Evolutionary conservation across 2,329 filamentous ascomycete species (phyloP), one percentile per base, ranked within the genome.

Genomic region (Neofusicoccum kwambonambiense): DNA sequence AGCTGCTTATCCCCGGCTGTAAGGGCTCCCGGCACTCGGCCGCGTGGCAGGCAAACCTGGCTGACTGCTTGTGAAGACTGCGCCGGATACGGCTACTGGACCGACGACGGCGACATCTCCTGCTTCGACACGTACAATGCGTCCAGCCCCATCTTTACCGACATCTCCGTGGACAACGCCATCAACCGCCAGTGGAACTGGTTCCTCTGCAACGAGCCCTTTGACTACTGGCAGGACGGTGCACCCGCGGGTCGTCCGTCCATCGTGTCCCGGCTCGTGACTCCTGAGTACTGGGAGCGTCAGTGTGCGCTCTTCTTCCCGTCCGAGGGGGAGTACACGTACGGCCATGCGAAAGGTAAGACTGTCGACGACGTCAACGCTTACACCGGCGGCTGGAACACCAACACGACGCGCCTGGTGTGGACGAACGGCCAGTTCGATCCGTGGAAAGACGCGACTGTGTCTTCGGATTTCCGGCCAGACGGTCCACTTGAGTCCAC

Each of bases 151-250:
- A 67, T 84, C 2, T 88, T 78, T 74, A 83, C 81, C 3, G 84
- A 89, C 71, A 74, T 71, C 17, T 76, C 74, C 1, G 75, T 83
- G 4, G 68, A 67, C 56, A 87, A 88, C 70, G 62, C 70, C 0
- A 69, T 77, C 39, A 79, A 84, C 68, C 75, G 84, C 0, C 84
- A 86, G 67, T 89, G 85, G 86, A 72, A 78, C 7, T 89, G 86
- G 86, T 81, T 87, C 74, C 78, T 82, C 1, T 89, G 87, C 78
- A 88, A 89, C 70, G 84, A 89, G 72, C 86, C 86, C n/a, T 82
- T 86, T 65, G 82, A 77, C 64, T 86, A 81, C 73, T 87, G 82
- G 80, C 83, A 86, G 71, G 81, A 81, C 66, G 83, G 82, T 19
- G 84, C 84, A 6, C 85, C 86, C 0, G 52, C 70, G 3, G 74